phyloP scores from a whole-genome alignment of 1,284 basidiomycete species.

The Pseudozyma tsukubaensis region DNA sequence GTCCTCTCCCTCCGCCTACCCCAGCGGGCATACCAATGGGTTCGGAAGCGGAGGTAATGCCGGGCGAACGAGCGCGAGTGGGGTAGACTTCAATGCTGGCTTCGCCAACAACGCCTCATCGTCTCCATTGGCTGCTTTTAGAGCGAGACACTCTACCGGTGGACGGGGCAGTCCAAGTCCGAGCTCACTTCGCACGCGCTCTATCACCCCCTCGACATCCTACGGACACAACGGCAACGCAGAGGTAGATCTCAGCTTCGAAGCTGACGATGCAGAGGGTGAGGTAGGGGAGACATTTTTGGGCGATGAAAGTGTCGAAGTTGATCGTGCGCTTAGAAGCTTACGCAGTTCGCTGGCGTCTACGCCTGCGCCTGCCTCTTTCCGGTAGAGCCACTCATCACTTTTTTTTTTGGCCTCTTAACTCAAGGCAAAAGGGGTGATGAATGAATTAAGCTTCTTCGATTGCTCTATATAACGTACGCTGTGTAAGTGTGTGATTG shows the following conservation, averaged over 20 bases:
- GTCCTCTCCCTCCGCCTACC: not conserved
- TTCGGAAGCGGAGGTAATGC: conserved; percentile 3
- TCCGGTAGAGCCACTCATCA: conserved; percentile 5
- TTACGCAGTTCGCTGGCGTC: conserved; percentile 24
- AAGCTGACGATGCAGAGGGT: conserved; percentile 41
- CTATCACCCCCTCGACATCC: conserved; percentile 11
- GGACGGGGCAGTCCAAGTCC: conserved; percentile 1
- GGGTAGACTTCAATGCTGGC: no score
- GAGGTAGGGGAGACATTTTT: conserved; percentile 69
- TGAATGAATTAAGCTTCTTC: no score
- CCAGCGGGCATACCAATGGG: conserved; percentile 1
- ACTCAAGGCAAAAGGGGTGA: no score
- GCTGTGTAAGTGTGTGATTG: no score
- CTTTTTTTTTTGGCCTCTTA: no score
- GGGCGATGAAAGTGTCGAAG: conserved; percentile 50
- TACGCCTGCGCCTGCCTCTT: conserved; percentile 27
- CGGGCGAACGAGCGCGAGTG: not conserved
- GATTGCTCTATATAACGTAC: no score
- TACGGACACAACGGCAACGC: not conserved
- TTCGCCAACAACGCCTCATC: no score
- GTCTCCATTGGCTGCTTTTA: conserved; percentile 74
- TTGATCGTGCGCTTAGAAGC: conserved; percentile 35
- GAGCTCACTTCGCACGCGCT: conserved; percentile 5
- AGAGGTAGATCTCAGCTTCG: conserved; percentile 33
- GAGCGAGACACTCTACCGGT: conserved; percentile 71